Evolutionary conservation across 1,284 basidiomycete genomes (phyloP).

Genomic region (Marasmius tenuissimus): DNA sequence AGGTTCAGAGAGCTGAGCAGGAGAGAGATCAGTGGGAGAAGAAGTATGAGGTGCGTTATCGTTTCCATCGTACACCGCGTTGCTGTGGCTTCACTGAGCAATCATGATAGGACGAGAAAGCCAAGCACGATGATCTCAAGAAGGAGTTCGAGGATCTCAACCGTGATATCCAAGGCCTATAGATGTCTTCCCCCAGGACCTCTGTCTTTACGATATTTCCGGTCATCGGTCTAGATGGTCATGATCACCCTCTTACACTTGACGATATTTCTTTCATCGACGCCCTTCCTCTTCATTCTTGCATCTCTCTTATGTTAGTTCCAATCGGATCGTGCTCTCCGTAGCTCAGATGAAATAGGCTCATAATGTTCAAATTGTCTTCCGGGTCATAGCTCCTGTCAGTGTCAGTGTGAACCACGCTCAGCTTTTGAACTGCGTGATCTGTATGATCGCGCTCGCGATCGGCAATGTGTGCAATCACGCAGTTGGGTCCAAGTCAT

Average conservation of each 20-base stretch:
- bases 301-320: constrained; percentile 3
- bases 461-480: too few relatives aligned
- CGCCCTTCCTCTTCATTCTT: not conserved
- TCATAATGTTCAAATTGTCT: not conserved
- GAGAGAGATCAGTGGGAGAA: constrained; percentile 94
- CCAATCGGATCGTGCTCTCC: not conserved
- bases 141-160: constrained; percentile 89
- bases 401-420: too few relatives aligned
- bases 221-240: not conserved
- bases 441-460: not conserved
- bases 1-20: constrained; percentile 84
- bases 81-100: not conserved
- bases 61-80: constrained; percentile 9
- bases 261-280: not conserved
- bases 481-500: not conserved
- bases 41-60: constrained; percentile 83
- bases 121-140: constrained; percentile 79
- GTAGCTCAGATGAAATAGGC: not conserved
- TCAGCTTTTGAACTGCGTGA: too few relatives aligned
- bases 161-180: constrained; percentile 79
- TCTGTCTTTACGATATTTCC: not conserved
- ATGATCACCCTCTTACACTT: not conserved
- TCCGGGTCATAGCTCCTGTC: not conserved
- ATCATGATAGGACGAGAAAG: constrained; percentile 60
- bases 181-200: constrained; percentile 26